phyloP scores from a whole-genome alignment of 495 filamentous ascomycete species.

The Coniosporium apollinis region DNA sequence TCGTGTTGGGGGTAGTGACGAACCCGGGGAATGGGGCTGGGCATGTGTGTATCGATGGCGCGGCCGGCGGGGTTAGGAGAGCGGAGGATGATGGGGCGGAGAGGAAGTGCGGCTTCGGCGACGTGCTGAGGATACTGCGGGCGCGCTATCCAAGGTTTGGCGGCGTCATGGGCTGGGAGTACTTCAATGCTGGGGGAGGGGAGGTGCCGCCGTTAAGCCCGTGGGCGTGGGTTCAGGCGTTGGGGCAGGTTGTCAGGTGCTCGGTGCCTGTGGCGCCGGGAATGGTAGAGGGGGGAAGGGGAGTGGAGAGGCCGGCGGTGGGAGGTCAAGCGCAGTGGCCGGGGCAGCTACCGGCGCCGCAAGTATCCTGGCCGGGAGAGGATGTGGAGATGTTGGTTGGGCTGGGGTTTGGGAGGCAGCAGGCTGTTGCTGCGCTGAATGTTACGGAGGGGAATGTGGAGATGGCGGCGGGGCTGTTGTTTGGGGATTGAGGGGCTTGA shows the following conservation, averaged over 20 bases:
- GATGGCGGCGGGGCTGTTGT: slow-evolving; percentile 67
- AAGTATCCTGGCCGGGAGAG: slow-evolving; percentile 38
- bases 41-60: too few relatives aligned
- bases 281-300: slow-evolving; percentile 7
- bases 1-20: slow-evolving; percentile 27
- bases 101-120: slow-evolving; percentile 6
- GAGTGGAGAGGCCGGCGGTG: slow-evolving; percentile 7
- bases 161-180: slow-evolving; percentile 33
- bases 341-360: slow-evolving; percentile 8
- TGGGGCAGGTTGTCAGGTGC: slow-evolving; percentile 5
- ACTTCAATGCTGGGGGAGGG: slow-evolving; percentile 24
- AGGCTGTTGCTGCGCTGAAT: slow-evolving; percentile 66
- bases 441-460: slow-evolving; percentile 75
- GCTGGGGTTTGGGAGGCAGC: slow-evolving; percentile 60
- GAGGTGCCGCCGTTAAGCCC: slow-evolving; percentile 11
- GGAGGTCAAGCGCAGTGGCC: slow-evolving; percentile 1
- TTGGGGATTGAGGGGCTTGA: slow-evolving; percentile 26
- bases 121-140: slow-evolving; percentile 13
- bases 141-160: slow-evolving; percentile 20
- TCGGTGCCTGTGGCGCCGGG: slow-evolving; percentile 2
- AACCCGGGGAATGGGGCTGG: slow-evolving; percentile 24
- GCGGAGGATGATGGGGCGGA: slow-evolving; percentile 10
- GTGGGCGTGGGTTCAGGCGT: slow-evolving; percentile 19
- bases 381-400: slow-evolving; percentile 55
- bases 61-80: slow-evolving; percentile 4